Conservation (phyloP, 202 grass and related monocot genomes). For the Cymbopogon flexuosus region DNA sequence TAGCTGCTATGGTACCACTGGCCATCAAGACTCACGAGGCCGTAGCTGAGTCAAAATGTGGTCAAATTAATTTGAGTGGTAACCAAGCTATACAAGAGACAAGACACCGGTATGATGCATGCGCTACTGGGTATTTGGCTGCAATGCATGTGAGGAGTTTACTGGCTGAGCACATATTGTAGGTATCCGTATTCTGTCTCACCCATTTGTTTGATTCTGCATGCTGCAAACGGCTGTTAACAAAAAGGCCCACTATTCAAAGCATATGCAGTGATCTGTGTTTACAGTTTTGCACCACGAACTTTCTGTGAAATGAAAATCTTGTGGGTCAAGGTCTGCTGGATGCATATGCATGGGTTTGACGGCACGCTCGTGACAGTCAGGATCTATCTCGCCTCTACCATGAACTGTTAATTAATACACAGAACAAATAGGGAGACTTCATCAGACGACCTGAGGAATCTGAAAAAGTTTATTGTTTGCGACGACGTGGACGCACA, state of each 20-base stretch:
- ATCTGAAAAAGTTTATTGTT: conserved; percentile 9
- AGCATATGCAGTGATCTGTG: neutral
- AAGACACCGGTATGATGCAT: neutral
- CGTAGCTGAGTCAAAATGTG: conserved; percentile 17
- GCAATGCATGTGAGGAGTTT: neutral
- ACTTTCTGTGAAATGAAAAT: neutral
- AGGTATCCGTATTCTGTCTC: neutral
- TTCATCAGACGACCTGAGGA: neutral
- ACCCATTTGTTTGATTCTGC: neutral
- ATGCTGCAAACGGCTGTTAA: neutral
- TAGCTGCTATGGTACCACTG: conserved; percentile 10
- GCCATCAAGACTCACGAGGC: conserved; percentile 37
- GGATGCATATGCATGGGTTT: neutral
- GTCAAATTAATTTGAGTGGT: conserved; percentile 3
- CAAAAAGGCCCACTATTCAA: neutral
- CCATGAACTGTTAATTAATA: neutral
- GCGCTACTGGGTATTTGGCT: neutral
- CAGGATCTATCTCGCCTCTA: neutral
- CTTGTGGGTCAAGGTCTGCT: neutral
- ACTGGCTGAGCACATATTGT: neutral
- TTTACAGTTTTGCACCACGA: neutral
- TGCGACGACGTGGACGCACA: neutral
- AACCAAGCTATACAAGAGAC: neutral
- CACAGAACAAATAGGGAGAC: neutral
- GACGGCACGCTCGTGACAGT: neutral